Base-by-base conservation (phyloP, 2,329 filamentous ascomycete genomes). In the Fusarium sp. region DNA sequence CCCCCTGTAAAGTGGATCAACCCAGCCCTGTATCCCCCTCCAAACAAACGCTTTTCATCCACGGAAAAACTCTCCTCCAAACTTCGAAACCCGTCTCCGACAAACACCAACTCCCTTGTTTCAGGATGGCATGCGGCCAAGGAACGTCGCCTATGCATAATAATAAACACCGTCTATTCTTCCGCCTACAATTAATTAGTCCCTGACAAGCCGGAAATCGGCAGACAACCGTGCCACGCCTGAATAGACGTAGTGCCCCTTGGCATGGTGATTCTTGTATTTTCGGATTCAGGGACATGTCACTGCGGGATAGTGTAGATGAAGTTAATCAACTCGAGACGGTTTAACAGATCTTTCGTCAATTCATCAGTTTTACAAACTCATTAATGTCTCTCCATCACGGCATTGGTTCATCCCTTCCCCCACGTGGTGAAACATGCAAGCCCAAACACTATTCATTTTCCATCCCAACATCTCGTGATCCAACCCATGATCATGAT, bases 381-480 rank as follows among this genome's bases (percentile, higher is more conserved):
- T 38, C 38, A 69, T 69, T 57, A 47, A 53, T 47, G 31, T 22
- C 33, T 62, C 62, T 53, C 14, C 12, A 58, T 29, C 59, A 54
- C 57, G 59, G 47, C 66, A 67, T 67, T 44, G 41, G 56, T 66
- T 57, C 57, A 64, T 73, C 63, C 64, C 50, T 47, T 53, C 22
- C 64, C 69, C 52, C 65, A 52, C 66, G 60, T 76, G 60, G 73
- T 72, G 72, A 76, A 75, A 74, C 72, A 57, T 58, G 49, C 68
- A 65, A 42, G 33, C 66, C 60, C 46, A 65, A 65, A 52, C 36
- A 39, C 54, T 61, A 58, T 57, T 55, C 58, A 42, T 62, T 74
- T 53, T 60, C 46, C 70, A 60, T 66, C 36, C 49, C 63, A 68
- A 62, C 68, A 35, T 67, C 61, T 54, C 71, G 71, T 68, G 73